These are phyloP conservation scores for Phytomonas sp. DNA, from an alignment of 208 protist species.

Conservation along the genomic window DNA sequence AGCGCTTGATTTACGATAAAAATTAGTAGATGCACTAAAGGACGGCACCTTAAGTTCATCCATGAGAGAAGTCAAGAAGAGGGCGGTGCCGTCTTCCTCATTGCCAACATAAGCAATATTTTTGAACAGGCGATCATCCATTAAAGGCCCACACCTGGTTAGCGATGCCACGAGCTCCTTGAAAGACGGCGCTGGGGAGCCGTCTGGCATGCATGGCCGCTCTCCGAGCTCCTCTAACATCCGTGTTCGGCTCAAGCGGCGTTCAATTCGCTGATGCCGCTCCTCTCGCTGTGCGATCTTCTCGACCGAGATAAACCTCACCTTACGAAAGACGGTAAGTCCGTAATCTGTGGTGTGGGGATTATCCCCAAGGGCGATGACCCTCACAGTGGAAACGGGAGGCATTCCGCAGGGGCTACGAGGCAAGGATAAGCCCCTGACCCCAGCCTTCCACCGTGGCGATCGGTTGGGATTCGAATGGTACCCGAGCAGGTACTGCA, in stretches of 20 bases:
- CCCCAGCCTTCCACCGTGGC: background rate
- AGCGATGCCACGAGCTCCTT: conserved; percentile 20
- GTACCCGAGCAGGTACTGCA: conserved; percentile 69
- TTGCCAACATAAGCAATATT: conserved; percentile 69
- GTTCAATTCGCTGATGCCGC: conserved; percentile 55
- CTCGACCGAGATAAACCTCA: conserved; percentile 74
- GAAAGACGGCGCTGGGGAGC: conserved; percentile 32
- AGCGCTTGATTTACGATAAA: background rate
- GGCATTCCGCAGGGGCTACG: conserved; percentile 19
- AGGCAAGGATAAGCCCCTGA: background rate
- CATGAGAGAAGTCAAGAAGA: conserved; percentile 49
- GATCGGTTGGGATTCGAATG: conserved; percentile 4
- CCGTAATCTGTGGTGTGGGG: conserved; percentile 76
- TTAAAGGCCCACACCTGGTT: conserved; percentile 48
- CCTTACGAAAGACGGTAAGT: conserved; percentile 63
- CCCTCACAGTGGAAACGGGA: conserved; percentile 22
- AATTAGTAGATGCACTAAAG: background rate
- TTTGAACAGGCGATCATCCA: conserved; percentile 62
- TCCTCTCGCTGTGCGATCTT: conserved; percentile 43
- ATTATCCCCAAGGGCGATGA: conserved; percentile 75
- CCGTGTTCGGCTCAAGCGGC: conserved; percentile 26
- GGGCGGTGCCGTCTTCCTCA: conserved; percentile 63
- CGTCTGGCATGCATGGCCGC: conserved; percentile 24
- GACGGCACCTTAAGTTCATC: conserved; percentile 15
- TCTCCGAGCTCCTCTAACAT: conserved; percentile 11